A percentile compares a stretch with the other conserved stretches of the same genome.
Conservation (phyloP, 2,329 filamentous ascomycete species). For the Fonsecaea monophora region DNA sequence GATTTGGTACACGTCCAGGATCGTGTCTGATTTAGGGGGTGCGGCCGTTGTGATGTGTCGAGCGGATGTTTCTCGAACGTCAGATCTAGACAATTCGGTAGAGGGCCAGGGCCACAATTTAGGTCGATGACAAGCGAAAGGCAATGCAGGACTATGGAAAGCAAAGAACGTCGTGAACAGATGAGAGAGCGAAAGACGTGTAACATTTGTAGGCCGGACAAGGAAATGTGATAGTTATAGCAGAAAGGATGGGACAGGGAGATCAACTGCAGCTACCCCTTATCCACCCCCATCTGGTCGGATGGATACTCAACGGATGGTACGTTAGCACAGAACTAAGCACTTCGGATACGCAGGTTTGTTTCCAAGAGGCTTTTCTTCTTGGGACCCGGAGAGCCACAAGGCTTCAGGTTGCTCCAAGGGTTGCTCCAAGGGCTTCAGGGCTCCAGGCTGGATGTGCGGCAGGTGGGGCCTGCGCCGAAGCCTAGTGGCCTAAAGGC, state of each 20-base stretch:
- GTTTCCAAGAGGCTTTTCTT: slow-evolving; percentile 29
- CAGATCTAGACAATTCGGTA: slow-evolving; percentile 21
- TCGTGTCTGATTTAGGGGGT: slow-evolving; percentile 23
- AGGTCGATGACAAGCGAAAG: slow-evolving; percentile 24
- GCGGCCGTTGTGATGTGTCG: slow-evolving; percentile 25
- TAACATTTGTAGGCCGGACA: slow-evolving; percentile 20
- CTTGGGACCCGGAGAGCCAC: slow-evolving; percentile 31
- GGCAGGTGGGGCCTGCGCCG: slow-evolving; percentile 33
- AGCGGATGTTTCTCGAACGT: slow-evolving; percentile 20
- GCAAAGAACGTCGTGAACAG: slow-evolving; percentile 32
- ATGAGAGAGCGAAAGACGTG: slow-evolving; percentile 21
- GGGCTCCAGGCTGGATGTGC: slow-evolving; percentile 13
- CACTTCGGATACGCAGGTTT: slow-evolving; percentile 26
- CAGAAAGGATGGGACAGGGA: slow-evolving; percentile 16
- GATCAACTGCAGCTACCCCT: slow-evolving; percentile 28
- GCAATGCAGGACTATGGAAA: slow-evolving; percentile 19
- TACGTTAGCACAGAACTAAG: slow-evolving; percentile 15
- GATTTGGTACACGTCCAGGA: slow-evolving; percentile 33
- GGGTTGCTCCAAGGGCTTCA: slow-evolving; percentile 5
- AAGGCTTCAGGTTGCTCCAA: slow-evolving; percentile 28
- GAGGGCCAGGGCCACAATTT: slow-evolving; percentile 23
- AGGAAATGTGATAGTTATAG: slow-evolving; percentile 30
- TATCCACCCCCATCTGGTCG: slow-evolving; percentile 28
- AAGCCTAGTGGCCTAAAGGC: slow-evolving; percentile 20
- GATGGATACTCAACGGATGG: slow-evolving; percentile 22